Base-by-base conservation (phyloP, 768 basidiomycete genomes). In the Auricularia auricula-judae region DNA sequence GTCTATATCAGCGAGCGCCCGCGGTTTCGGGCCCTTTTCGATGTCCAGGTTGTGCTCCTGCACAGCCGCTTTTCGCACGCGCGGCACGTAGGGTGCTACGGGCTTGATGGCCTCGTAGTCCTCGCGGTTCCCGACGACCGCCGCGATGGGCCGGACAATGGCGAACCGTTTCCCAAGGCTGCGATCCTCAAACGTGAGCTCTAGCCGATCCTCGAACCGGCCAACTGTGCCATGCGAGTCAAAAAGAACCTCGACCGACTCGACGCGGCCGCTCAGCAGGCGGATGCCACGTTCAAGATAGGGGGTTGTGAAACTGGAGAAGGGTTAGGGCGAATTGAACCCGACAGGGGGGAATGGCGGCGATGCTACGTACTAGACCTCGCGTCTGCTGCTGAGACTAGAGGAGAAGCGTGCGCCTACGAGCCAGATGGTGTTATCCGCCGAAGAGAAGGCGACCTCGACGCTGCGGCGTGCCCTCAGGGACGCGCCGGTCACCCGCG, bases 91-190 rank as follows among this genome's bases (percentile, higher is more conserved):
- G 1, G 83, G 81, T 0, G 76, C 74, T 51, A 69, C 75, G 0
- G 84, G 76, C 64, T 76, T 75, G 35, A 86, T 72, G 1, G 72
- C 71, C n/a, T 82, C 81, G 60, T 82, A 76, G 67, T 86, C 84
- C 8, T 76, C 79, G 33, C 70, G 67, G 12, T 75, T 77, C 0
- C 85, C 85, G 36, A 84, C 78, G 4, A 79, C 78, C 11, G 79
- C 83, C 33, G 67, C 64, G 1, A 86, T 66, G 4, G 68, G 71
- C 3, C 85, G 79, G 0, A 77, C 76, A 62, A 85, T 83, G 44
- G 79, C 67, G 69, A 85, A 85, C 2, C 74, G 75, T 23, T 73
- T 65, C 39, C 69, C 67, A 3, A 73, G 71, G 3, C 68, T 65
- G 0, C 68, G 64, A 62, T 82, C 75, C 53, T 74, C 67, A 65